Percentiles rank a stretch among this genome's conserved stretches.
phyloP scores from a whole-genome alignment of 176 grass and related monocot genomes.

The Juncus inflexus region DNA sequence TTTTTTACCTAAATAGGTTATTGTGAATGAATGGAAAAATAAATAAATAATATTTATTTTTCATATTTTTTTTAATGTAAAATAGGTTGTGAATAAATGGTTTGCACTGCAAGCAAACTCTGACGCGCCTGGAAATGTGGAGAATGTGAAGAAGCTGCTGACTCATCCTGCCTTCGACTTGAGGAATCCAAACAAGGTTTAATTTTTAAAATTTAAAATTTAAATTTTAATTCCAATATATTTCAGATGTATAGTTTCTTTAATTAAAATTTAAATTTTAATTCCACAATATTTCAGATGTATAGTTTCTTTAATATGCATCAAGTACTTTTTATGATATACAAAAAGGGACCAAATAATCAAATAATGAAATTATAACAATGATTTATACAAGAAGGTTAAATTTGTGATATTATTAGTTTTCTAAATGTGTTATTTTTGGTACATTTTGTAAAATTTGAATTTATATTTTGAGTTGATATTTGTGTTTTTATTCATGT shows the following conservation, averaged over 20 bases:
- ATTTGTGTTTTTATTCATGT: too few relatives aligned
- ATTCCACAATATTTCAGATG: neutral
- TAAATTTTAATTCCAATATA: neutral
- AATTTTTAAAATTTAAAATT: neutral
- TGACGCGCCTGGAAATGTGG: slow-evolving; percentile 82
- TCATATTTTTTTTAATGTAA: slow-evolving; percentile 13
- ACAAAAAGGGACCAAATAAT: too few relatives aligned
- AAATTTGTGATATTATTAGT: neutral
- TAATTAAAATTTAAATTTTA: neutral
- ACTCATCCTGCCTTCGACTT: slow-evolving; percentile 85
- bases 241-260: too few relatives aligned
- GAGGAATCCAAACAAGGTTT: slow-evolving; percentile 90
- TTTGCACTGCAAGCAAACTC: slow-evolving; percentile 98
- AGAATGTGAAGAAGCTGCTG: slow-evolving; percentile 66
- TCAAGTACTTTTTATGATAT: too few relatives aligned
- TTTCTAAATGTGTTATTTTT: neutral
- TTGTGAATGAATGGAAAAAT: neutral
- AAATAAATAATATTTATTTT: slow-evolving; percentile 2
- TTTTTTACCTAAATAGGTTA: neutral
- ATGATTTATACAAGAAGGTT: too few relatives aligned
- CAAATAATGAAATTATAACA: too few relatives aligned
- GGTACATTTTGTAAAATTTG: slow-evolving; percentile 2
- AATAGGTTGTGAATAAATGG: slow-evolving; percentile 97
- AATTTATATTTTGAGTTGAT: neutral
- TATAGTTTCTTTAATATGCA: too few relatives aligned